These are phyloP conservation scores for Fusarium gaditjirri DNA, from an alignment of 2,329 filamentous ascomycete genomes.

Conservation along the genomic window DNA sequence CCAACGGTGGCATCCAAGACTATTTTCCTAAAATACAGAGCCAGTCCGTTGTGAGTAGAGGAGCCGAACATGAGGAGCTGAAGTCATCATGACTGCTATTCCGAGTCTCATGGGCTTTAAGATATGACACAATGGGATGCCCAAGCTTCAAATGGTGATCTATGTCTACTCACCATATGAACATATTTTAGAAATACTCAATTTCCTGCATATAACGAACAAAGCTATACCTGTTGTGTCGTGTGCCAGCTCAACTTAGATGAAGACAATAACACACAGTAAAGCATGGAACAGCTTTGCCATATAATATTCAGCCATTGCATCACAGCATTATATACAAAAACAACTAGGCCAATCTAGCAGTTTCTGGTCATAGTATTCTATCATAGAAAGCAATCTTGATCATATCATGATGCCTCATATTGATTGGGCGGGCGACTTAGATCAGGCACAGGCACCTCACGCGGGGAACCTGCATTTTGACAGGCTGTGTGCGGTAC, in stretches of 20 bases:
- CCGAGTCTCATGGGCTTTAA: background rate
- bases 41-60: background rate
- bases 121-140: fast-evolving
- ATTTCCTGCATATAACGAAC: background rate
- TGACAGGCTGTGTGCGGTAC: slow-evolving; percentile 23
- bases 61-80: background rate
- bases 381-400: background rate
- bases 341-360: fast-evolving
- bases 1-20: too few relatives aligned
- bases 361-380: background rate
- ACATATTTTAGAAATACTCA: background rate
- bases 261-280: background rate
- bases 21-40: background rate
- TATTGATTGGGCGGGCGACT: slow-evolving; percentile 14
- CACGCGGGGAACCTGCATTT: slow-evolving; percentile 31
- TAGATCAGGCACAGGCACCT: background rate
- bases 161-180: background rate
- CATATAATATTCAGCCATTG: background rate
- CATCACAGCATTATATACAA: fast-evolving
- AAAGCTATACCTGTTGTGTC: background rate
- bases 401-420: background rate
- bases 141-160: fast-evolving
- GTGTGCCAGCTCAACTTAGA: background rate
- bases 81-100: background rate
- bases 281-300: background rate